Evolutionary conservation across 208 protist genomes (phyloP), one percentile per base, ranked within the genome.

Genomic region (Porcisia deanei): DNA sequence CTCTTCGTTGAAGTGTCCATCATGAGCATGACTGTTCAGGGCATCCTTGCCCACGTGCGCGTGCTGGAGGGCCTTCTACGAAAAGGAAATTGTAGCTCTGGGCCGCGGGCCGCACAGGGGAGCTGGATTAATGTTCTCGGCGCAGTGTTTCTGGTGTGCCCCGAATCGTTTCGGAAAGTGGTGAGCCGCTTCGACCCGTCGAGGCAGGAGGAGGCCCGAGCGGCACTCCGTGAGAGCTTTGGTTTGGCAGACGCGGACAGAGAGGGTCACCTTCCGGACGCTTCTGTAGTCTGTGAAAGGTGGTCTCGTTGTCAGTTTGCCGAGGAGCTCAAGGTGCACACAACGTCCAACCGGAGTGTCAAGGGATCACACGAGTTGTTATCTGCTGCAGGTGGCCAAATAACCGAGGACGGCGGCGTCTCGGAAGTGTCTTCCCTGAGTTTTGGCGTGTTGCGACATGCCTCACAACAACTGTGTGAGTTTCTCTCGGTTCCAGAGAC

Each of bases 1-100:
- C 55, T 81, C 3, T 73, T 81, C 20, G 20, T 71, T 5, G 71
- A 76, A 34, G 22, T 60, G 22, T 76, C 77, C 1, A n/a, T 53
- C 14, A 71, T 71, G 71, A 49, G 72, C 39, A 52, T 41, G 3
- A 16, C 64, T 9, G 49, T 77, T 30, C 71, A 64, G 9, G 52
- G 64, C 57, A 41, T 37, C 16, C 54, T 81, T 8, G 71, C 77
- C 1, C 77, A 81, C 58, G 30, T 73, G n/a, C 59, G 43, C 16
- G 39, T 34, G 2, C n/a, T 75, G 63, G 55, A 47, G 34, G 49
- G 18, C 25, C 14, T 30, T 12, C 25, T 9, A 3, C n/a, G 47
- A 18, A 55, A 16, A 7, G 53, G 34, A 30, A 66, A 10, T 5
- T 41, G 65, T 53, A 45, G 61, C 22, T 5, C 69, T 1, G 69